Base-by-base conservation (phyloP, 2,329 filamentous ascomycete genomes). In the Paracorniculantispora psalliotae region DNA sequence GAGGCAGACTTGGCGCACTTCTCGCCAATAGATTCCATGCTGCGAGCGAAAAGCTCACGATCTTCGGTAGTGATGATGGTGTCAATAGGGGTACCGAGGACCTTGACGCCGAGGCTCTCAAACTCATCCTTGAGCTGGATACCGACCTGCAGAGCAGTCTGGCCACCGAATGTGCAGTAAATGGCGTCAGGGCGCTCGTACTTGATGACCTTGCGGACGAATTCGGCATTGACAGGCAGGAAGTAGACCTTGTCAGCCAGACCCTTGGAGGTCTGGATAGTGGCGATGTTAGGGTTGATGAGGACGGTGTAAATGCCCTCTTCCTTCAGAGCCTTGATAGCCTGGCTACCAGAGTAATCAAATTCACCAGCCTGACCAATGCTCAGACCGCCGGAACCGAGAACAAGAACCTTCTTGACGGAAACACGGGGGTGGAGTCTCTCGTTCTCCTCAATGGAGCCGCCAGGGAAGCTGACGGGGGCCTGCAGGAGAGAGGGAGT, bases 21-120 rank as follows among this genome's bases (percentile, higher is more conserved):
- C 77, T 97, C 94, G 62, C 91, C 90, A 69, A 99, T 97, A 0
- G 92, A 94, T 70, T 97, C 93, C 93, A 99, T 97, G 79, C 91
- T 96, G 64, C 93, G 88, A 56, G 94, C 94, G 69, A 99, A 99
- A 44, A 97, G 84, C 77, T 99, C 94, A 73, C 94, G 90, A 70
- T 99, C 94, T 75, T 99, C 94, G 1, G 94, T 99, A 23, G 93
- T 97, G 76, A 97, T 96, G 76, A 99, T 96, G 50, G 94, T 97
- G 46, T 97, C 90, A 63, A 99, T 97, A 13, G 93, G 92, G 6
- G 94, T 99, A 74, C 94, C 94, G 17, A 99, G 83, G 46, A 99
- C 93, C 77, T 92, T 88, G 68, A 99, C 93, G 47, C 94, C 94
- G 5, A 97, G 88, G 53, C 79, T 81, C 73, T 96, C 91, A 64